Base-by-base conservation (phyloP, 2,329 filamentous ascomycete genomes). In the Penicillium sp. region DNA sequence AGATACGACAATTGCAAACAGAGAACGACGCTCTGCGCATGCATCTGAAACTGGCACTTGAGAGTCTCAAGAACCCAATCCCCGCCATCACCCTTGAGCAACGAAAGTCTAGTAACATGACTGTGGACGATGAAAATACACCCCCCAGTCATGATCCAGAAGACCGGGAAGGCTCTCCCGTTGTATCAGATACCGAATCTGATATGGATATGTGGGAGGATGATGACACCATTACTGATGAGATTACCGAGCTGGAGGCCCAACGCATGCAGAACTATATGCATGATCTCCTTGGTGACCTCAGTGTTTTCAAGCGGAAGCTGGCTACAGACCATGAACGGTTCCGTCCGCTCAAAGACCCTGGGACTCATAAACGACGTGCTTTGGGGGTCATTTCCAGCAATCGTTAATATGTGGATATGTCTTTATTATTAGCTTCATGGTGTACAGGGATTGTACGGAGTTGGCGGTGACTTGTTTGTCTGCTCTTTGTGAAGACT, bases 1-100 rank as follows among this genome's bases (percentile, higher is more conserved):
- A 95, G 78, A 95, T 99, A 66, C 85, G 89, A 59, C 89, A 87
- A 56, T 74, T 99, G 46, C 87, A 88, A 68, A 91, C 88, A 1
- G 83, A 99, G 75, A 96, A 95, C 55, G 92, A 96, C 64, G 88
- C 91, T 0, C 73, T 97, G 61, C 80, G 90, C 54, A 78, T 93
- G 52, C 93, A 99, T 71, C 76, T 99, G 42, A 89, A 88, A 62
- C 81, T 99, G 43, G 92, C 90, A 1, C 78, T 97, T 18, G 81
- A 84, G 45, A 91, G 89, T 64, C 72, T 96, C 60, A 92, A 89
- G 75, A 96, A 97, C 65, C 93, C 93, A 0, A 96, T 99, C 56
- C 85, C 89, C 1, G 53, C 61, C 13, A 72, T 72, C 30, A 63
- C 58, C 0, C 51, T 69, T 3, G 69, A 70, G 27, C 56, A 62